Percentiles rank a stretch among this genome's conserved stretches.
phyloP scores from a whole-genome alignment of 2,329 filamentous ascomycete genomes.

The Diaporthe sp. region DNA sequence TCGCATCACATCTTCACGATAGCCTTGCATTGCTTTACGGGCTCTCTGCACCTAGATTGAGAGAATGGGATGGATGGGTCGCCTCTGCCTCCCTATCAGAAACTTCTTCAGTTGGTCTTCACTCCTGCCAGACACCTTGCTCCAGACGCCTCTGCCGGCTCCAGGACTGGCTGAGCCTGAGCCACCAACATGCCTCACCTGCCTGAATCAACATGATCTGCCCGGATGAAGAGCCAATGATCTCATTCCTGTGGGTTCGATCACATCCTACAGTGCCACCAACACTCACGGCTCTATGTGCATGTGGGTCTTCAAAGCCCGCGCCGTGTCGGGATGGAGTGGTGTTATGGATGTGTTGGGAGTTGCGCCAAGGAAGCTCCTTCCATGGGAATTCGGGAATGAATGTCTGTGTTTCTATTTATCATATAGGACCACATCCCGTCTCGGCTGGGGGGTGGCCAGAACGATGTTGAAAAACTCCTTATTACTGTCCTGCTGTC shows the following conservation, averaged over 20 bases:
- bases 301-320: background rate
- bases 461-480: background rate
- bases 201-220: background rate
- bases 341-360: background rate
- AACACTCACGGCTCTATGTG: background rate
- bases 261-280: background rate
- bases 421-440: background rate
- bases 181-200: background rate
- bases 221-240: background rate
- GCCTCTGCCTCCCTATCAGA: background rate
- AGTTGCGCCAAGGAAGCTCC: background rate
- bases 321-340: background rate
- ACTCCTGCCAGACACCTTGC: background rate
- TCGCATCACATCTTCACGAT: background rate
- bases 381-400: background rate
- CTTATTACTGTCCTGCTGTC: background rate
- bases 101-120: background rate
- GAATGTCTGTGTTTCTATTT: background rate
- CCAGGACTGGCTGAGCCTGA: background rate
- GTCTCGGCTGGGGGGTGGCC: background rate
- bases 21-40: background rate
- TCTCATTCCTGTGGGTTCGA: background rate
- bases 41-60: background rate
- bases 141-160: background rate
- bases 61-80: background rate